phyloP scores from a whole-genome alignment of 768 basidiomycete genomes.

The Leucocoprinus sp. region DNA sequence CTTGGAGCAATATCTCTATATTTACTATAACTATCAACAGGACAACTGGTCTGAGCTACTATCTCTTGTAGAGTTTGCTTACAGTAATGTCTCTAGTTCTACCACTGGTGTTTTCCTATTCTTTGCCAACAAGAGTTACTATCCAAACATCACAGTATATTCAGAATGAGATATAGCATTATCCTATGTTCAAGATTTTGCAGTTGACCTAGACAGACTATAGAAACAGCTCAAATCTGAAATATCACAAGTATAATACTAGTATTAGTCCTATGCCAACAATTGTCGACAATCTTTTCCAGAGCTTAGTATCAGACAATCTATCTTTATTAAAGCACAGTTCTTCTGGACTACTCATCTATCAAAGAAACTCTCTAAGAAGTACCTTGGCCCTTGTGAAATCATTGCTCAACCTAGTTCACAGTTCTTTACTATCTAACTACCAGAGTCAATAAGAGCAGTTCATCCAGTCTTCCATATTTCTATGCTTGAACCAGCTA shows the following conservation, averaged over 20 bases:
- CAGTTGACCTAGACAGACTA: background rate
- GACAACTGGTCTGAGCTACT: constrained; percentile 35
- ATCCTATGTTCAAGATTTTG: background rate
- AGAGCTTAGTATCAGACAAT: too few species aligned
- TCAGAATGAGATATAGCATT: background rate
- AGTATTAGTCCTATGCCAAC: background rate
- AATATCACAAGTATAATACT: background rate
- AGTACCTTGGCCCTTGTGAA: background rate
- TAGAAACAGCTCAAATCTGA: background rate
- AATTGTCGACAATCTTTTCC: too few species aligned
- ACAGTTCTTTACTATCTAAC: too few species aligned
- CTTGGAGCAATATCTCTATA: too few species aligned
- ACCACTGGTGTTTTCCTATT: constrained; percentile 30
- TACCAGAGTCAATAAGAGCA: too few species aligned
- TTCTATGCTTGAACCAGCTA: background rate
- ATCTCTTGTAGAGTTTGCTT: constrained; percentile 31
- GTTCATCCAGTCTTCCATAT: too few species aligned
- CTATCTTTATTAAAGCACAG: too few species aligned
- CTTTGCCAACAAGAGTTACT: constrained; percentile 25
- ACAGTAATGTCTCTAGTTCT: constrained; percentile 27
- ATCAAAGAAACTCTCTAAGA: background rate
- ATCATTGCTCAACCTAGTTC: too few species aligned
- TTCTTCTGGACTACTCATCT: too few species aligned
- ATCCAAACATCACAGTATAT: constrained; percentile 14
- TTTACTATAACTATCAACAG: constrained; percentile 27